These are phyloP conservation scores for Aurinia saxatilis DNA, from an alignment of 345 rosid genomes.

Conservation along the genomic window DNA sequence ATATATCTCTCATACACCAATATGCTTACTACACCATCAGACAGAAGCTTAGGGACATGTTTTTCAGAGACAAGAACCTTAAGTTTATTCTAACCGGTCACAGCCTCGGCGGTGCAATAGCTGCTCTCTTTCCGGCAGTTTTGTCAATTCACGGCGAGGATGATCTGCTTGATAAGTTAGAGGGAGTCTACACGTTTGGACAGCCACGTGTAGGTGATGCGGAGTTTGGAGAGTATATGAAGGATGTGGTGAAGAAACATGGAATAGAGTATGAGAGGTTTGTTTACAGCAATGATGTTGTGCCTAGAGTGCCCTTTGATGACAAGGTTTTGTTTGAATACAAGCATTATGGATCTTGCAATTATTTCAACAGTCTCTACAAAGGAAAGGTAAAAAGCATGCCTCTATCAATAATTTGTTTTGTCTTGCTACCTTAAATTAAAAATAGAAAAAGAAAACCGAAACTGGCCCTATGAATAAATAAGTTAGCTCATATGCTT, in stretches of 20 bases:
- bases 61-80: conserved; percentile 22
- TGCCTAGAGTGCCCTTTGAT: conserved; percentile 54
- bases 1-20: background rate
- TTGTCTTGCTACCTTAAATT: too few relatives aligned
- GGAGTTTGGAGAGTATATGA: conserved; percentile 42
- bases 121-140: conserved; percentile 43
- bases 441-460: too few relatives aligned
- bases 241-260: conserved; percentile 19
- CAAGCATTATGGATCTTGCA: conserved; percentile 63
- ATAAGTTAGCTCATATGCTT: too few relatives aligned
- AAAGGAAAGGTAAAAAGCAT: conserved; percentile 37
- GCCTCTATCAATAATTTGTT: background rate
- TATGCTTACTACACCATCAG: conserved; percentile 53
- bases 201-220: conserved; percentile 70
- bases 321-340: conserved; percentile 33
- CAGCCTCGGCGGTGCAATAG: conserved; percentile 64
- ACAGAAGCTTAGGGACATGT: conserved; percentile 25
- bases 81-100: conserved; percentile 62
- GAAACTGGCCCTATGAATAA: too few relatives aligned
- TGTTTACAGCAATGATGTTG: conserved; percentile 50
- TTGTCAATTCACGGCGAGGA: conserved; percentile 43
- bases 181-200: conserved; percentile 65
- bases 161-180: conserved; percentile 36
- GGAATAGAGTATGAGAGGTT: conserved; percentile 44
- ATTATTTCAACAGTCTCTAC: conserved; percentile 49